A percentile compares a stretch with the other conserved stretches of the same genome.
phyloP scores from a whole-genome alignment of 495 filamentous ascomycete species.

The Penicillium salamii region DNA sequence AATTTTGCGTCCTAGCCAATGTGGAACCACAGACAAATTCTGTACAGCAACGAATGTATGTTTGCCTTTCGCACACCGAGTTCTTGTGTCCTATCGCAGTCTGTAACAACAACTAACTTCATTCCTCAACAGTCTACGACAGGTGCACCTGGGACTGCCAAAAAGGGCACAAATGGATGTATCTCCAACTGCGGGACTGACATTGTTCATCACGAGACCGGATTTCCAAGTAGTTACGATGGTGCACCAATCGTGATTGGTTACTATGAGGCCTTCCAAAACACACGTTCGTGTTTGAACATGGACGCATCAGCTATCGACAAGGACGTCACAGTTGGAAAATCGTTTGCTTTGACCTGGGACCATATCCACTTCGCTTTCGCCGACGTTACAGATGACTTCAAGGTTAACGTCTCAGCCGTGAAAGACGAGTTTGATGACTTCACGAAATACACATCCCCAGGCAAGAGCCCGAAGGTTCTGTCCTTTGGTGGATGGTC shows the following conservation, averaged over 20 bases:
- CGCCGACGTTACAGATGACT: too few species aligned
- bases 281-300: too few species aligned
- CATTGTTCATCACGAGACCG: conserved; percentile 19
- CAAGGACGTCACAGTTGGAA: too few species aligned
- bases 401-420: conserved; percentile 24
- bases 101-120: too few species aligned
- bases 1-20: too few species aligned
- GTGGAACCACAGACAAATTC: conserved; percentile 5
- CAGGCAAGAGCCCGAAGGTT: conserved; percentile 38
- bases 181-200: conserved; percentile 44
- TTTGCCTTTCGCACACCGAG: too few species aligned
- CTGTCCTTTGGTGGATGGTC: conserved; percentile 50
- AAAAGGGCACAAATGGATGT: conserved; percentile 34
- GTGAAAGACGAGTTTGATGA: conserved; percentile 17
- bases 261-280: too few species aligned
- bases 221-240: background rate
- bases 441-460: conserved; percentile 19
- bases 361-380: too few species aligned
- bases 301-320: too few species aligned
- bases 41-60: too few species aligned
- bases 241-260: conserved; percentile 6
- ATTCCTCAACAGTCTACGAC: conserved; percentile 18
- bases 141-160: conserved; percentile 34
- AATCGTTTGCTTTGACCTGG: too few species aligned
- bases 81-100: too few species aligned